Conservation (phyloP, 2,329 filamentous ascomycete species). For the Ceratocystis destructans region DNA sequence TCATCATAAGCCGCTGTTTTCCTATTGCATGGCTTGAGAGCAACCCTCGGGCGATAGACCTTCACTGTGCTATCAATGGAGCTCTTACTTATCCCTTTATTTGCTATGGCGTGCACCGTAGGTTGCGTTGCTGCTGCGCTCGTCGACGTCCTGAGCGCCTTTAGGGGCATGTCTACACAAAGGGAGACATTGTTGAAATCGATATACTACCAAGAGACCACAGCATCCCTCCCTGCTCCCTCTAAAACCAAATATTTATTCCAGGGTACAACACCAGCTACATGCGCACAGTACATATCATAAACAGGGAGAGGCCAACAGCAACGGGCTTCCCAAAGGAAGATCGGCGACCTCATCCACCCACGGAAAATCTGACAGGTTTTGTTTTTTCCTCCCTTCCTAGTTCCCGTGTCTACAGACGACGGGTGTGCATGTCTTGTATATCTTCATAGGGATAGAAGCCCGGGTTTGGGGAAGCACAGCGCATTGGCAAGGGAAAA, state of each 20-base stretch:
- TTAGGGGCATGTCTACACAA: background rate
- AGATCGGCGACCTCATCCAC: background rate
- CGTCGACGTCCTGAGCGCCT: background rate
- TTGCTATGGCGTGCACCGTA: background rate
- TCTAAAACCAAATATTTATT: background rate
- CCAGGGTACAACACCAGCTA: too few relatives aligned
- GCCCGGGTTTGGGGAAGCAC: background rate
- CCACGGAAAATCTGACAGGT: background rate
- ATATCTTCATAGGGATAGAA: background rate
- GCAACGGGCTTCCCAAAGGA: background rate
- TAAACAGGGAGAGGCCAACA: background rate
- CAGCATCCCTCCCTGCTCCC: background rate
- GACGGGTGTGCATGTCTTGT: background rate
- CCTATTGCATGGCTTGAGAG: too few relatives aligned
- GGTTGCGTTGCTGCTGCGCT: background rate
- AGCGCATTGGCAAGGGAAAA: too few relatives aligned
- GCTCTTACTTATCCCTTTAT: too few relatives aligned
- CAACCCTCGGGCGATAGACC: too few relatives aligned
- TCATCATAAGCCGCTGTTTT: too few relatives aligned
- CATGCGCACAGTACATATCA: background rate
- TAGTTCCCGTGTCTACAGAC: background rate
- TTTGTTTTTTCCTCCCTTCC: background rate
- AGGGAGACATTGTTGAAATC: background rate
- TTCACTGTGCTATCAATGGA: too few relatives aligned
- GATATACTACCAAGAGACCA: background rate